Percentiles rank a stretch among this genome's conserved stretches.
Evolutionary conservation across 106 monocot species (phyloP).

Genomic region (Dendrobium huoshanense): DNA sequence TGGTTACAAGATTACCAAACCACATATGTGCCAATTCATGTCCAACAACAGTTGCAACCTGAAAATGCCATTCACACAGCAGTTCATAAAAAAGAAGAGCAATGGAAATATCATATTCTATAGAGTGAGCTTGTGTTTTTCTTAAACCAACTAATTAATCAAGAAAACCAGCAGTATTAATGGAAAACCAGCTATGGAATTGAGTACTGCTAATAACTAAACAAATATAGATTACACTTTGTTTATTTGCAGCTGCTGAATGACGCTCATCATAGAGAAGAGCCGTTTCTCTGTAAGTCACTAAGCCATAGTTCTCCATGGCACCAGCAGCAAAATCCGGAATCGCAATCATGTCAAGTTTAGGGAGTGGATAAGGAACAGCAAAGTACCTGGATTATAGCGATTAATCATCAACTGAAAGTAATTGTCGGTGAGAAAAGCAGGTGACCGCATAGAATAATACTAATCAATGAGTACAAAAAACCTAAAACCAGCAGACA

Average conservation of each 20-base stretch:
- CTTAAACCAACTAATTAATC: background rate
- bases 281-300: slow-evolving; percentile 80
- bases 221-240: slow-evolving; percentile 35
- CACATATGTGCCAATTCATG: slow-evolving; percentile 98
- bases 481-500: background rate
- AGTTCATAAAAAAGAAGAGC: background rate
- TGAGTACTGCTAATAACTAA: background rate
- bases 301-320: slow-evolving; percentile 97
- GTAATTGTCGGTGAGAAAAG: background rate
- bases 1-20: slow-evolving; percentile 99
- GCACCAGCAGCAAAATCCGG: slow-evolving; percentile 98
- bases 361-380: slow-evolving; percentile 79
- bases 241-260: slow-evolving; percentile 79
- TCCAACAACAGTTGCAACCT: slow-evolving; percentile 89
- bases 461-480: background rate
- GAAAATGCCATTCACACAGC: slow-evolving; percentile 2
- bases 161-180: slow-evolving; percentile 1
- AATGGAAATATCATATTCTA: background rate
- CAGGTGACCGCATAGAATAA: background rate
- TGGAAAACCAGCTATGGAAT: background rate
- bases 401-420: background rate
- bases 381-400: slow-evolving; percentile 56
- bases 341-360: slow-evolving; percentile 96
- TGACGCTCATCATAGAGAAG: slow-evolving; percentile 77
- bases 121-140: background rate